These are phyloP conservation scores for Candida sanyiensis DNA, from an alignment of 805 yeast species.

Conservation along the genomic window DNA sequence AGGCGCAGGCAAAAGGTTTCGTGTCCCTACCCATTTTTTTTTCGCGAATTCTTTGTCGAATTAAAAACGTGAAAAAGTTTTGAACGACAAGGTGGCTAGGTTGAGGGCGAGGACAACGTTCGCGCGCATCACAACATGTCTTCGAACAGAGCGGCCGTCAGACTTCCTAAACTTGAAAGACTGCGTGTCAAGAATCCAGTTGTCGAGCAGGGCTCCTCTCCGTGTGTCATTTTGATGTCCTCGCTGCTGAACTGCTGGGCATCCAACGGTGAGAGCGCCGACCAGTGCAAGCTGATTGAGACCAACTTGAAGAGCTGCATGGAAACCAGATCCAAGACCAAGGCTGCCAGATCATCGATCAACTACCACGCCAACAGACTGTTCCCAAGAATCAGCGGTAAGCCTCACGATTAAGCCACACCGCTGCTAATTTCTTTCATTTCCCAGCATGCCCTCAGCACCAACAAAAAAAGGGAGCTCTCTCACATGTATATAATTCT, in stretches of 20 bases:
- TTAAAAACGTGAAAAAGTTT: constrained; percentile 1
- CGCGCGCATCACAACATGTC: constrained; percentile 18
- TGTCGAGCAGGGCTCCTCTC: constrained; percentile 51
- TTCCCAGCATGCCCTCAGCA: not conserved
- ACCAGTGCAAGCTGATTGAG: constrained; percentile 60
- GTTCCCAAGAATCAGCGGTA: constrained; percentile 44
- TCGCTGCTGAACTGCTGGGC: constrained; percentile 93
- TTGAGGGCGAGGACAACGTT: not conserved
- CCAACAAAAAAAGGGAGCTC: not conserved
- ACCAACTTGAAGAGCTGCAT: constrained; percentile 70
- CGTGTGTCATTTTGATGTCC: constrained; percentile 78
- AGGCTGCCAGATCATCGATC: constrained; percentile 35
- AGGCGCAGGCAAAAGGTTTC: no score
- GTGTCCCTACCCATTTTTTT: not conserved
- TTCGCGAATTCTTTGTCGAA: not conserved
- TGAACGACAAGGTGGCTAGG: not conserved
- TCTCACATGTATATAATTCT: constrained; percentile 1
- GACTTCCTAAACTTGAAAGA: constrained; percentile 69
- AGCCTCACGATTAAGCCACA: constrained; percentile 41
- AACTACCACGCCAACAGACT: constrained; percentile 50
- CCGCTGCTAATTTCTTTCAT: not conserved
- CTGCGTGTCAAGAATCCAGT: constrained; percentile 64
- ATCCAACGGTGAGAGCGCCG: constrained; percentile 80
- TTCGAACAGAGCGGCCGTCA: constrained; percentile 32
- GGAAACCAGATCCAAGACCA: constrained; percentile 33